Evolutionary conservation across 2,329 filamentous ascomycete genomes (phyloP), one percentile per base, ranked within the genome.

Genomic region (Beauveria sp.): DNA sequence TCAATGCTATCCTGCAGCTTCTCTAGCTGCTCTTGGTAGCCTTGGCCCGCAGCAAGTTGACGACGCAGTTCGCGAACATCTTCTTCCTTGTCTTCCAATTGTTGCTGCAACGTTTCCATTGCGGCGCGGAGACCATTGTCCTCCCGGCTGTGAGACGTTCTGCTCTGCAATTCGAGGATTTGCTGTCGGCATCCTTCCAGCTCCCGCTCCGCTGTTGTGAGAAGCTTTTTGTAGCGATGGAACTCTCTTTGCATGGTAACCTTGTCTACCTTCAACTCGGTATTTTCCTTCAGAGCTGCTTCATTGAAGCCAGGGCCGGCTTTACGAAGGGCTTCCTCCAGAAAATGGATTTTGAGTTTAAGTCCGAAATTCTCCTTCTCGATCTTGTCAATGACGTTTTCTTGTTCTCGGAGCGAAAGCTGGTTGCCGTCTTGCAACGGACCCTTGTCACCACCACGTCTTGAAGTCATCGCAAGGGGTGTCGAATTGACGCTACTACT

Each of bases 301-400:
- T 96, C 89, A 69, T 93, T 96, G 78, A 93, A 95, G 61, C 93
- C 91, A 8, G 91, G 92, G 0, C 93, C 93, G 60, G 89, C 86
- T 73, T 96, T 96, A 59, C 88, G 85, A 55, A 99, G 77, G 16
- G 91, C 90, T 68, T 98, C 91, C 73, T 99, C 92, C 61, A 99
- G 82, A 73, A 96, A 99, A 74, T 98, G 92, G 59, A 98, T 96
- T 75, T 96, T 97, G 68, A 98, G 83, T 75, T 98, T 98, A 60
- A 99, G 81, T 26, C 91, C 91, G 72, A 98, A 99, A 71, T 99
- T 99, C 71, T 98, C 95, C 78, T 99, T 99, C 72, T 97, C 92
- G 68, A 99, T 93, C 71, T 90, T 90, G 76, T 97, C 91, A 68
- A 99, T 93, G 67, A 95, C 89, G 67, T 91, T 92, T 75, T 98